Base-by-base conservation (phyloP, 73 alveolate species). In the Loxodes magnus region DNA sequence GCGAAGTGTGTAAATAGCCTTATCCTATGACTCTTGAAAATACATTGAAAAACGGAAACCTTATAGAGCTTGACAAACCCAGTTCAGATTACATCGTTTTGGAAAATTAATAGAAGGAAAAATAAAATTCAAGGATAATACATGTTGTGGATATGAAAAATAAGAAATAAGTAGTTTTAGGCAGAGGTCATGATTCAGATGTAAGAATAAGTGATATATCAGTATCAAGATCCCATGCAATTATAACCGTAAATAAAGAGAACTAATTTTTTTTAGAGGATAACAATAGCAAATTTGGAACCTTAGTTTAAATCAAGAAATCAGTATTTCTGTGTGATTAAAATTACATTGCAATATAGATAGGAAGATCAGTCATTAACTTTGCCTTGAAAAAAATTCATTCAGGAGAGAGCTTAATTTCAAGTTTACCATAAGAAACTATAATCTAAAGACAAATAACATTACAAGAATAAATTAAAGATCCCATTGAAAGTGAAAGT, bases 1-100 rank as follows among this genome's bases (percentile, higher is more conserved):
- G 97, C 57, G 97, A 88, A 60, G 71, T 88, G 17, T 88, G 97
- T 71, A 74, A 69, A 54, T 64, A 60, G 54, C 74, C 94, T 14
- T 77, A 77, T 49, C 90, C 90, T 35, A 77, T 77, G 51, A 31
- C 26, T 9, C 42, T 74, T 35, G 43, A 55, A 24, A 37, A 22
- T 25, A 54, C 34, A n/a, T 2, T 15, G 5, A 38, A 38, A 42
- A 29, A 25, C 25, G 33, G 31, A 48, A 67, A 71, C 17, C 49
- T 71, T 6, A 30, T 71, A 5, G 71, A 71, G 23, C 60, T 61
- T 20, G 44, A 66, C 27, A 56, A 68, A 35, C 81, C 77, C 5
- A 20, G 37, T 19, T 15, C 14, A 14, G 26, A 37, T 3, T 55
- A 42, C 48, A 25, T 39, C 5, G 17, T 41, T 3, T 37, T 55